Conservation (phyloP, 2,329 filamentous ascomycete genomes). For the Septoria linicola region DNA sequence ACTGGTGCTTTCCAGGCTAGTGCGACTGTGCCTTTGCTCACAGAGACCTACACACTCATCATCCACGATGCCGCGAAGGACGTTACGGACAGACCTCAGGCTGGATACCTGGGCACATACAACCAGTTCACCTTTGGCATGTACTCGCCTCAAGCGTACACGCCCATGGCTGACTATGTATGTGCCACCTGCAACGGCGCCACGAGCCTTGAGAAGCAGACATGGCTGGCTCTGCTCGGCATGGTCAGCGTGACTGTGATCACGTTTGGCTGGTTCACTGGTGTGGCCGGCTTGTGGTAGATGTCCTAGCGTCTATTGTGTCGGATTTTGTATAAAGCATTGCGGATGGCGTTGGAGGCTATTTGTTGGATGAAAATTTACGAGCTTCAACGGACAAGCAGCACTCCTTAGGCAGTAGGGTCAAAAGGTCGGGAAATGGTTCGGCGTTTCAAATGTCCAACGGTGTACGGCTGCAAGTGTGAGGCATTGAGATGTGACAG, state of each 20-base stretch:
- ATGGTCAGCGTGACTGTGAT: slow-evolving; percentile 58
- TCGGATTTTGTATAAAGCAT: slow-evolving; percentile 20
- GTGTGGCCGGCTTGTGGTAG: slow-evolving; percentile 45
- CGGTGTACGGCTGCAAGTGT: not conserved
- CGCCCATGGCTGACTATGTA: slow-evolving; percentile 43
- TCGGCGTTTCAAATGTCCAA: not conserved
- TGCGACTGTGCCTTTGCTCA: slow-evolving; percentile 53
- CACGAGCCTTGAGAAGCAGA: slow-evolving; percentile 54
- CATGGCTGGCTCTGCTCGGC: slow-evolving; percentile 55
- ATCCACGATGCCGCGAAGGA: slow-evolving; percentile 59
- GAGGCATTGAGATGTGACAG: not conserved
- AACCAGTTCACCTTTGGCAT: slow-evolving; percentile 60
- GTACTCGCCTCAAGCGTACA: slow-evolving; percentile 57
- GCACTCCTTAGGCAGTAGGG: slow-evolving; percentile 22
- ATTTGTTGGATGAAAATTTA: slow-evolving; percentile 10
- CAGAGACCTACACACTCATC: slow-evolving; percentile 62
- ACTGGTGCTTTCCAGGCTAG: slow-evolving; percentile 54
- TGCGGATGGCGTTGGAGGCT: slow-evolving; percentile 21
- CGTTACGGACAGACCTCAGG: slow-evolving; percentile 50
- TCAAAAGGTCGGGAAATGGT: slow-evolving; percentile 11
- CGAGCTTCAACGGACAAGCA: slow-evolving; percentile 10
- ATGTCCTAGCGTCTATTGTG: not conserved
- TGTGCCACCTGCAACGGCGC: slow-evolving; percentile 60
- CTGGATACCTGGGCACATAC: slow-evolving; percentile 57
- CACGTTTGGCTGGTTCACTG: slow-evolving; percentile 56